Base-by-base conservation (phyloP, 768 basidiomycete genomes). In the Antrodiella citrinella region DNA sequence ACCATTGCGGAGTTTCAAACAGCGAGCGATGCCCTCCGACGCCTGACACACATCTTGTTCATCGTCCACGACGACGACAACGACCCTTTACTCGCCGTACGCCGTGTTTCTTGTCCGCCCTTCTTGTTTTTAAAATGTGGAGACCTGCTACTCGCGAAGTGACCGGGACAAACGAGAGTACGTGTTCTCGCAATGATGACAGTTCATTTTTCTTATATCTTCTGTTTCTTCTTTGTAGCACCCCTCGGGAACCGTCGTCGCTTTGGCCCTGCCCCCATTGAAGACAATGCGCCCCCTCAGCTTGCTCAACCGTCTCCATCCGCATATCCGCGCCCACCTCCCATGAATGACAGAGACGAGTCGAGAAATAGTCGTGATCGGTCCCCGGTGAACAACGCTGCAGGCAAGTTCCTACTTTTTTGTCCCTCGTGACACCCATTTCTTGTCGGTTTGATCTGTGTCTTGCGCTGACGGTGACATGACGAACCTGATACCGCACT, bases 101-200 rank as follows among this genome's bases (percentile, higher is more conserved):
- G n/a, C 47, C 26, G 44, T 52, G 50, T 55, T 49, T 57, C 49
- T 59, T 54, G 50, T 53, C 50, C 23, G n/a, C 45, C 54, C 48
- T 26, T 55, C 54, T 68, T 70, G 69, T 54, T 68, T 65, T 67
- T 59, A 67, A 60, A 55, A 90, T 91, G 89, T 91, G 89, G 87
- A 84, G 83, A 69, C 88, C 88, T 50, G 87, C 90, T 55, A 90
- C 90, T 51, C 82, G 82, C 58, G 85, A 91, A 69, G 86, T 93
- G 23, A 89, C 89, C 35, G 93, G 92, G 51, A 94, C 92, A 19
- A 96, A 96, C 59, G 92, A 95, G 42, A 86, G 91, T 89, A 35
- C 59, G 80, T 69, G 25, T 41, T n/a, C n/a, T 43, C 18, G 25
- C 0, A 48, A 38, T 45, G 22, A 25, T 51, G 39, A 51, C 23